A percentile compares a stretch with the other conserved stretches of the same genome.
Evolutionary conservation across 805 yeast genomes (phyloP).

Genomic region (Diddensiella transvaalensis): DNA sequence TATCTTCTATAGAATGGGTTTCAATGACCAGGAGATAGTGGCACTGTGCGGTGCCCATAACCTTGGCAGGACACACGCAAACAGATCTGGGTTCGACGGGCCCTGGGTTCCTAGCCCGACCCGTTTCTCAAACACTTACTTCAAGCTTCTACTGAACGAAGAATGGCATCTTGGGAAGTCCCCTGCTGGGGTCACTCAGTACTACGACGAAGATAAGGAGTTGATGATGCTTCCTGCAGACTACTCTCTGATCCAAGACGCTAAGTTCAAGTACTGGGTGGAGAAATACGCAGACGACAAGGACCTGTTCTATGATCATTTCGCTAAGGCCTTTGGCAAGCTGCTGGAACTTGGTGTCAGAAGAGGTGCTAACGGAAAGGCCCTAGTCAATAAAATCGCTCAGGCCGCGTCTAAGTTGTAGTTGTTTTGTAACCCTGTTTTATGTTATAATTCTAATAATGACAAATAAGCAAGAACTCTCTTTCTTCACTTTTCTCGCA

Average conservation of each 20-base stretch:
- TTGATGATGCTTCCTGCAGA: slow-evolving; percentile 90
- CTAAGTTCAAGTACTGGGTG: slow-evolving; percentile 57
- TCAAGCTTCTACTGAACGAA: slow-evolving; percentile 49
- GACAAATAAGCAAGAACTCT: not conserved
- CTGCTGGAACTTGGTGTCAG: slow-evolving; percentile 72
- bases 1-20: slow-evolving; percentile 57
- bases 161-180: slow-evolving; percentile 47
- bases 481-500: not conserved
- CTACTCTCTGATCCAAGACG: slow-evolving; percentile 61
- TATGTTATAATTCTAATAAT: not conserved
- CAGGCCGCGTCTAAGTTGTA: slow-evolving; percentile 17
- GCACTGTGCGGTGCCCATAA: slow-evolving; percentile 61
- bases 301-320: slow-evolving; percentile 57
- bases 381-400: slow-evolving; percentile 30
- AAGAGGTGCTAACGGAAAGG: slow-evolving; percentile 42
- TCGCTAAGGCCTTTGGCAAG: slow-evolving; percentile 63
- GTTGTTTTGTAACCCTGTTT: not conserved
- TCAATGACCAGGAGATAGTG: slow-evolving; percentile 60
- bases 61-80: slow-evolving; percentile 58
- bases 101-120: slow-evolving; percentile 88
- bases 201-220: slow-evolving; percentile 49
- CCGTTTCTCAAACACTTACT: slow-evolving; percentile 71
- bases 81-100: slow-evolving; percentile 77
- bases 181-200: slow-evolving; percentile 38
- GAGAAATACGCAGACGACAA: slow-evolving; percentile 65